These are phyloP conservation scores for Linaria vulgaris DNA, from an alignment of 257 asterid species.

Conservation along the genomic window DNA sequence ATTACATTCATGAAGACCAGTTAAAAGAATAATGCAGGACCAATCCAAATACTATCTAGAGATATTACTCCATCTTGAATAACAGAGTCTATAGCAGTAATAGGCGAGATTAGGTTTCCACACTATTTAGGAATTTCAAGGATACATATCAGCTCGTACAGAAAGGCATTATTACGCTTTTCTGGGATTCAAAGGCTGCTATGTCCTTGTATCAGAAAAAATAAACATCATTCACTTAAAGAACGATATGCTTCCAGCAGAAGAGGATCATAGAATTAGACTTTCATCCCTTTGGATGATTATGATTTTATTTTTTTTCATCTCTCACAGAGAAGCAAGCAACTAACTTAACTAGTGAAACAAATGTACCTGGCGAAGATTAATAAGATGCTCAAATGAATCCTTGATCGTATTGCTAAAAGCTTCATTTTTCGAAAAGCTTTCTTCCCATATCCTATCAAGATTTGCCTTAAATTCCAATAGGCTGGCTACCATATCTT, in stretches of 20 bases:
- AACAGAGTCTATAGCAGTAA: not conserved
- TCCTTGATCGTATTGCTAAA: constrained; percentile 94
- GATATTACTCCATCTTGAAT: no score
- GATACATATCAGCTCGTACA: not conserved
- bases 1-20: no score
- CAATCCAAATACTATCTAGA: no score
- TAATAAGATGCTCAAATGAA: constrained; percentile 92
- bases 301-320: not conserved
- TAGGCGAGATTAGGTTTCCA: not conserved
- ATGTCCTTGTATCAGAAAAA: not conserved
- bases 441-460: constrained; percentile 89
- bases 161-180: not conserved
- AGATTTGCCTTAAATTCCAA: constrained; percentile 86
- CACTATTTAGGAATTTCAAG: not conserved
- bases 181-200: not conserved
- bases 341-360: constrained; percentile 2
- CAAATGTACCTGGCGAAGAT: constrained; percentile 80
- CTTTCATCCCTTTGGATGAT: not conserved
- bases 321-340: not conserved
- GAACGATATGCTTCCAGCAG: not conserved
- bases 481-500: constrained; percentile 87
- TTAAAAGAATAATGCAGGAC: no score
- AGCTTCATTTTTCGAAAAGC: constrained; percentile 79
- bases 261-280: not conserved
- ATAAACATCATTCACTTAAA: not conserved